These are phyloP conservation scores for Metschnikowia gruessii DNA, from an alignment of 805 yeast species.

Conservation along the genomic window DNA sequence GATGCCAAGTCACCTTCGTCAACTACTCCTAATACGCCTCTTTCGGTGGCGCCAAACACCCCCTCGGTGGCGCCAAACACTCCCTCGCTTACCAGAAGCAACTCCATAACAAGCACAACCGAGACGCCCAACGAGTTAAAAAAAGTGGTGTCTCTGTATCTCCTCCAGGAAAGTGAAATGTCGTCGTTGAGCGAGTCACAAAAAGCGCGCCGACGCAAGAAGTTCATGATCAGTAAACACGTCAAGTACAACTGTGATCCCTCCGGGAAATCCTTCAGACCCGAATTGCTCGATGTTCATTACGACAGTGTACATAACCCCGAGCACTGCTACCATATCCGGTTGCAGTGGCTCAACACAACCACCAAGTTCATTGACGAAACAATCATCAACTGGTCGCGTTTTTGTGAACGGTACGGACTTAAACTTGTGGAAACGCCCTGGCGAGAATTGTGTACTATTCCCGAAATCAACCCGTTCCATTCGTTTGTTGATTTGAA, in stretches of 20 bases:
- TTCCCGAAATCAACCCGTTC: conserved; percentile 80
- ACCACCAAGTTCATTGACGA: conserved; percentile 78
- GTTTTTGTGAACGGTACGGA: conserved; percentile 84
- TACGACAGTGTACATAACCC: conserved; percentile 93
- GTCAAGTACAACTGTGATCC: conserved; percentile 77
- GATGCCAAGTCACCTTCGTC: conserved; percentile 5
- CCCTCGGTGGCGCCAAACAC: conserved; percentile 7
- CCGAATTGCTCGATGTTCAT: conserved; percentile 78
- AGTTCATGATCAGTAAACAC: conserved; percentile 62
- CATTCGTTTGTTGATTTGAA: conserved; percentile 75
- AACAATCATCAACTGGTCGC: conserved; percentile 68
- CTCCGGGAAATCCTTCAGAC: conserved; percentile 62
- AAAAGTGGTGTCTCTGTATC: conserved; percentile 15
- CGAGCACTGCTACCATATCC: conserved; percentile 86
- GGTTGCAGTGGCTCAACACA: conserved; percentile 90
- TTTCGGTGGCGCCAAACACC: conserved; percentile 6
- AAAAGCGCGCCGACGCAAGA: conserved; percentile 25
- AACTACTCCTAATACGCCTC: conserved; percentile 7
- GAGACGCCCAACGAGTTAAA: conserved; percentile 9
- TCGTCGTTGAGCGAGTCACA: conserved; percentile 21
- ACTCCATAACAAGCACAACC: conserved; percentile 22
- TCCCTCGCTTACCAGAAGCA: conserved; percentile 21
- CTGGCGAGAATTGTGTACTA: conserved; percentile 76
- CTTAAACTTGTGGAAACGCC: conserved; percentile 80
- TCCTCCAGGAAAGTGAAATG: conserved; percentile 16